These are phyloP conservation scores for Rubia occidens DNA, from an alignment of 305 asterid species.

Conservation along the genomic window DNA sequence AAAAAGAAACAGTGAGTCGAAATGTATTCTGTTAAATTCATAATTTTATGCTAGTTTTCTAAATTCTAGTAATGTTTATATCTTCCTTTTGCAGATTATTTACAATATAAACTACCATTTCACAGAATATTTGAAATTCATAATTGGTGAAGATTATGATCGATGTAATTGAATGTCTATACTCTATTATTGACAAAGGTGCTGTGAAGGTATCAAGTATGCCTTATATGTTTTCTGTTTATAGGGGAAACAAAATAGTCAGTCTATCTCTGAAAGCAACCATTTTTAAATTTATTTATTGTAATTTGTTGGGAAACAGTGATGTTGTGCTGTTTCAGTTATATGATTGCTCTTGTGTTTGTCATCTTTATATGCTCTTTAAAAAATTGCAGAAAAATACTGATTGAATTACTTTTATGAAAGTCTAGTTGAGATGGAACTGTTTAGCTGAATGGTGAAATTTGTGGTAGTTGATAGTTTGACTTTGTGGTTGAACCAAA, in stretches of 20 bases:
- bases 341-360: neutral
- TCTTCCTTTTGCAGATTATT: constrained; percentile 28
- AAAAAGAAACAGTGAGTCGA: constrained; percentile 28
- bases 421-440: neutral
- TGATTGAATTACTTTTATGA: neutral
- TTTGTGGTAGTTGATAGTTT: neutral
- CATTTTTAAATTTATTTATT: too few relatives aligned
- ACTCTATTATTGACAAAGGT: constrained; percentile 30
- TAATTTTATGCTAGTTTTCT: neutral
- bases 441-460: neutral
- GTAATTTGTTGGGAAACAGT: neutral
- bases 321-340: neutral
- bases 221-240: neutral
- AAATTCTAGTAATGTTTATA: neutral
- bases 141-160: neutral
- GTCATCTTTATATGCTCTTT: too few relatives aligned
- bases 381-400: too few relatives aligned
- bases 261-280: neutral
- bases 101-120: constrained; percentile 29
- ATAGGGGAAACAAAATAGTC: neutral
- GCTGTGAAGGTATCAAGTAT: constrained; percentile 31
- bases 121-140: too few relatives aligned
- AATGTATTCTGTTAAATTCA: constrained; percentile 5
- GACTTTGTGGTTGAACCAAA: neutral
- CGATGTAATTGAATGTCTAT: constrained; percentile 37